Evolutionary conservation across 2,329 filamentous ascomycete species (phyloP).

Genomic region (Botrytis cinerea): DNA sequence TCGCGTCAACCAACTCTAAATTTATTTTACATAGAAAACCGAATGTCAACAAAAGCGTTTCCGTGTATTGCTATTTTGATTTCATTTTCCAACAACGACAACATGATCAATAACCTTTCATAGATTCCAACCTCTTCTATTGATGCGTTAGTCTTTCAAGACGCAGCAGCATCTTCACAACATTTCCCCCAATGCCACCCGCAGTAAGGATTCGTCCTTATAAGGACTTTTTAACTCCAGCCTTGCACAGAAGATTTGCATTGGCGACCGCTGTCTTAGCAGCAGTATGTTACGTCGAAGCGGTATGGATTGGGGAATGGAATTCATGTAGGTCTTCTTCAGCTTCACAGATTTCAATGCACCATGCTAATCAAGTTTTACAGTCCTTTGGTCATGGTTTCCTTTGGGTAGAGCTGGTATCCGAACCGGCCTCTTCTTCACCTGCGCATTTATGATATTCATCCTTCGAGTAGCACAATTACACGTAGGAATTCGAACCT

Average conservation of each 20-base stretch:
- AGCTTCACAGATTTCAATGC: background rate
- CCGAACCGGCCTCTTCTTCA: conserved; percentile 73
- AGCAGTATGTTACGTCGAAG: conserved; percentile 70
- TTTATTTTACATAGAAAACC: conserved; percentile 33
- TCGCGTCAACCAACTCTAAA: conserved; percentile 20
- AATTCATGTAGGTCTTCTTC: conserved; percentile 53
- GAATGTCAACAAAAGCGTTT: conserved; percentile 35
- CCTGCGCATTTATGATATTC: conserved; percentile 75
- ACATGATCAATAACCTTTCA: conserved; percentile 30
- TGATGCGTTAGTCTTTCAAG: conserved; percentile 6
- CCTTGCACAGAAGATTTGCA: conserved; percentile 83
- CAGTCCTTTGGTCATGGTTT: conserved; percentile 85
- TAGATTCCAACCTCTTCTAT: conserved; percentile 14
- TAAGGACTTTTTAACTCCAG: conserved; percentile 83
- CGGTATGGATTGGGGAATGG: conserved; percentile 69
- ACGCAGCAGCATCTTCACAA: background rate
- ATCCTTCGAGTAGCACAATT: conserved; percentile 83
- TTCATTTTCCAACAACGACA: conserved; percentile 26
- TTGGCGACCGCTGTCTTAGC: conserved; percentile 72
- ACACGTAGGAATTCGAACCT: conserved; percentile 73
- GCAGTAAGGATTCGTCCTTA: conserved; percentile 43
- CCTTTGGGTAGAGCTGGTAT: conserved; percentile 75
- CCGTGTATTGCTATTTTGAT: conserved; percentile 7
- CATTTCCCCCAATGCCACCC: conserved; percentile 38
- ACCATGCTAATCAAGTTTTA: conserved; percentile 19